A percentile compares a stretch with the other conserved stretches of the same genome.
Conservation (phyloP, 108 stramenopile genomes). For the Skeletonema menzelii region DNA sequence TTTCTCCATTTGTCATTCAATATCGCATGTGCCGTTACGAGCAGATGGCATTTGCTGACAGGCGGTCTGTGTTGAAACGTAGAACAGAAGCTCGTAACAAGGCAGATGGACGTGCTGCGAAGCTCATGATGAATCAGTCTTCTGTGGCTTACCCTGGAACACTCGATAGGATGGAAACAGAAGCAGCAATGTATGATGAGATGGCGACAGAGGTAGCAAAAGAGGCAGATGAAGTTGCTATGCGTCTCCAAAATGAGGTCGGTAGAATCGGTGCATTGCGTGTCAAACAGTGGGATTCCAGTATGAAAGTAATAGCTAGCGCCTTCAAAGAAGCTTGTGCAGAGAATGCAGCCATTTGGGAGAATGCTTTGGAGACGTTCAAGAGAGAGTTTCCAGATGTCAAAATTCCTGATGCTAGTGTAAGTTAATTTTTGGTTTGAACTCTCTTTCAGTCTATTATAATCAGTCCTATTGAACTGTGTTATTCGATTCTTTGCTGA, state of each 20-base stretch:
- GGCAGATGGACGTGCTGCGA: conserved; percentile 69
- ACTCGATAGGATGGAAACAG: conserved; percentile 58
- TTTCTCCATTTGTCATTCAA: conserved; percentile 69
- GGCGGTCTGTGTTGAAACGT: conserved; percentile 57
- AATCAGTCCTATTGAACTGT: background rate
- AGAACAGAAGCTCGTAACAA: conserved; percentile 57
- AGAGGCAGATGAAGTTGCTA: conserved; percentile 79
- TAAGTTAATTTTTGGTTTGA: background rate
- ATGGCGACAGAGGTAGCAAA: conserved; percentile 56
- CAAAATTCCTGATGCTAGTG: conserved; percentile 2
- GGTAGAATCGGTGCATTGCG: conserved; percentile 64
- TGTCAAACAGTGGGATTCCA: conserved; percentile 66
- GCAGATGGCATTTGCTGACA: conserved; percentile 81
- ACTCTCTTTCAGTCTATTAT: background rate
- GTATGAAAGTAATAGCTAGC: conserved; percentile 71
- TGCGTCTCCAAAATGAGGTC: conserved; percentile 70
- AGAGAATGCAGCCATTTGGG: conserved; percentile 81
- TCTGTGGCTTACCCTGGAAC: conserved; percentile 47
- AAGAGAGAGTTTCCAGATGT: conserved; percentile 37
- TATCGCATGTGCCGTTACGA: conserved; percentile 79
- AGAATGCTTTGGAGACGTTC: conserved; percentile 47
- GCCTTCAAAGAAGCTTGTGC: conserved; percentile 73
- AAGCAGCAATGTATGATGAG: conserved; percentile 64
- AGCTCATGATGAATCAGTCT: conserved; percentile 69
- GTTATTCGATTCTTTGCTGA: background rate